A percentile compares a stretch with the other conserved stretches of the same genome.
Evolutionary conservation across 495 filamentous ascomycete species (phyloP).

Genomic region (Aspergillus leporis): DNA sequence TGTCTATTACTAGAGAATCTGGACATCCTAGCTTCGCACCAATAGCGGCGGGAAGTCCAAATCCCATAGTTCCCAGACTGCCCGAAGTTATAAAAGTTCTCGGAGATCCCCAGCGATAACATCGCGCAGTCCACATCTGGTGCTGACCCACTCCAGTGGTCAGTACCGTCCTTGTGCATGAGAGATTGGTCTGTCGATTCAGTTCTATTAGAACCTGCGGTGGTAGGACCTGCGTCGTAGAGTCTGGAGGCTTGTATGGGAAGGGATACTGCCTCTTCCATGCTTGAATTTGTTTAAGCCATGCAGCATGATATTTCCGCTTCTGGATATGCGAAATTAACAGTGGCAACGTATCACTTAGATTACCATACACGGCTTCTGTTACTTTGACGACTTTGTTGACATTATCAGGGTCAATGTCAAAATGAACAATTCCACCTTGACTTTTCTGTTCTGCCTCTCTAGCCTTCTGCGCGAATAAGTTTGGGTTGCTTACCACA

Average conservation of each 20-base stretch:
- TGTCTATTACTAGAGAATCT: constrained; percentile 84
- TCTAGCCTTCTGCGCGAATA: constrained; percentile 54
- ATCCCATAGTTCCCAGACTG: constrained; percentile 95
- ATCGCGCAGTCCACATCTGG: constrained; percentile 96
- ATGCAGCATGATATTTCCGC: constrained; percentile 64
- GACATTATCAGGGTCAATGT: constrained; percentile 66
- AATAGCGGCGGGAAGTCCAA: constrained; percentile 86
- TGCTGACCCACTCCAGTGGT: too few relatives aligned
- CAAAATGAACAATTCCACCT: constrained; percentile 61
- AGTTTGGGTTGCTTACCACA: constrained; percentile 53
- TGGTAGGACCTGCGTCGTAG: constrained; percentile 31
- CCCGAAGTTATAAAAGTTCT: constrained; percentile 91
- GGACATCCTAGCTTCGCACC: constrained; percentile 91
- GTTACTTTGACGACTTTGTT: constrained; percentile 66
- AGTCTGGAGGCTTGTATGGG: constrained; percentile 68
- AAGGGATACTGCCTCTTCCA: constrained; percentile 90
- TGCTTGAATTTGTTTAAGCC: constrained; percentile 83
- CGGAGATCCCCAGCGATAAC: constrained; percentile 89
- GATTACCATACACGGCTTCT: constrained; percentile 62
- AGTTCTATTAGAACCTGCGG: constrained; percentile 74
- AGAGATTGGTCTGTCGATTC: constrained; percentile 47
- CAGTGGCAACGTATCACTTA: constrained; percentile 63
- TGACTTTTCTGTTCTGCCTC: constrained; percentile 27
- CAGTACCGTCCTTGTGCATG: too few relatives aligned
- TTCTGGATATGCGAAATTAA: constrained; percentile 68